Percentiles rank a stretch among this genome's conserved stretches.
Conservation (phyloP, 768 basidiomycete genomes). For the Polyporus arcularius region DNA sequence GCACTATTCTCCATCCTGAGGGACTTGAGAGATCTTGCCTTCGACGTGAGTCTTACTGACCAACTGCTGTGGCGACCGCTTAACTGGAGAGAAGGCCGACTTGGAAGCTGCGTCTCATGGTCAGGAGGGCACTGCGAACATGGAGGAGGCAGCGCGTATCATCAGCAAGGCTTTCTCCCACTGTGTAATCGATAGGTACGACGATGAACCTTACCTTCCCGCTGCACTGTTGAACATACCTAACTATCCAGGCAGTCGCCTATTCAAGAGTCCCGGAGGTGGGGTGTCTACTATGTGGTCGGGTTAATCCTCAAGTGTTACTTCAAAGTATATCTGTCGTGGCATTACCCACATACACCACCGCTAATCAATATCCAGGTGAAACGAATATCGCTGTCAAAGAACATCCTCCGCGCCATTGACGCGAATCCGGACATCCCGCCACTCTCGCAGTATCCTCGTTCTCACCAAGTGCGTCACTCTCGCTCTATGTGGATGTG, state of each 20-base stretch:
- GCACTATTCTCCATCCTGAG: conserved; percentile 79
- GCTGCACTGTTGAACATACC: not conserved
- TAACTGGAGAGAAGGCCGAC: conserved; percentile 51
- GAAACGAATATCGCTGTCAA: conserved; percentile 86
- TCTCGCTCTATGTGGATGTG: not conserved
- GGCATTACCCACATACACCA: not conserved
- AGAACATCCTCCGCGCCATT: conserved; percentile 89
- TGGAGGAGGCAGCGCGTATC: conserved; percentile 86
- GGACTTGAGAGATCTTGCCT: conserved; percentile 83
- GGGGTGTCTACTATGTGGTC: conserved; percentile 93
- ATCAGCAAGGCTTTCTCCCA: conserved; percentile 89
- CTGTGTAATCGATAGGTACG: conserved; percentile 83
- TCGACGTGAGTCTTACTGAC: conserved; percentile 56
- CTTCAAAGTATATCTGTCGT: conserved; percentile 67
- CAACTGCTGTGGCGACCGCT: not conserved
- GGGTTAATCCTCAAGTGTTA: conserved; percentile 91
- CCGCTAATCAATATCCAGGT: conserved; percentile 50
- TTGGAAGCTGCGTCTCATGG: conserved; percentile 42
- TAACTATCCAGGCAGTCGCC: conserved; percentile 55
- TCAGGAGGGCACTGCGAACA: conserved; percentile 39
- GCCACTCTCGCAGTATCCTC: conserved; percentile 70
- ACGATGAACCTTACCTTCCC: not conserved
- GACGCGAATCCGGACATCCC: conserved; percentile 86
- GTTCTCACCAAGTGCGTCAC: conserved; percentile 73
- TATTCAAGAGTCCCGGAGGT: conserved; percentile 73